Evolutionary conservation across 1,284 basidiomycete genomes (phyloP).

Genomic region (Athelia psychrophila): DNA sequence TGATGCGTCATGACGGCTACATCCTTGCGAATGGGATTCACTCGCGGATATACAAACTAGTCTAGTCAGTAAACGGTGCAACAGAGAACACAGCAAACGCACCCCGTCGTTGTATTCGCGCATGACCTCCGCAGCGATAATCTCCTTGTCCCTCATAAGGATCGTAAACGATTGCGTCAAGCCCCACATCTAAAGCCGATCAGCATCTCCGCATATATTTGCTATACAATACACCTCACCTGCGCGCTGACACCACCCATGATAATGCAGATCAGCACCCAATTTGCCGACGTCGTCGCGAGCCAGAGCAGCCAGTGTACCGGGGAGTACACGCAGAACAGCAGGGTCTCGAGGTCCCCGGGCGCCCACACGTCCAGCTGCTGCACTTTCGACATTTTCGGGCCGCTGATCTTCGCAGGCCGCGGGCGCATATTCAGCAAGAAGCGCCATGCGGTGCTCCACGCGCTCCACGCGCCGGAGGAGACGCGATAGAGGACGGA

Average conservation of each 20-base stretch:
- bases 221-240: slow-evolving; percentile 34
- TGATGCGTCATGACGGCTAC: slow-evolving; percentile 84
- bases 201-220: slow-evolving; percentile 32
- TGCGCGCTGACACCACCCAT: slow-evolving; percentile 66
- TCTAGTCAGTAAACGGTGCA: slow-evolving; percentile 2
- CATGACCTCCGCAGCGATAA: slow-evolving; percentile 80
- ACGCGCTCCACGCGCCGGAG: slow-evolving; percentile 42
- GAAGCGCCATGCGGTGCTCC: slow-evolving; percentile 60
- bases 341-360: slow-evolving; percentile 62
- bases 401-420: slow-evolving; percentile 36
- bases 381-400: slow-evolving; percentile 52
- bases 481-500: slow-evolving; percentile 33
- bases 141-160: slow-evolving; percentile 71
- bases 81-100: slow-evolving; percentile 13
- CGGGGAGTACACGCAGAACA: slow-evolving; percentile 78
- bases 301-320: slow-evolving; percentile 72
- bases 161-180: slow-evolving; percentile 56
- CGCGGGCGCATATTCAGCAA: slow-evolving; percentile 61
- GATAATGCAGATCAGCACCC: slow-evolving; percentile 63
- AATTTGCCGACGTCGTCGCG: slow-evolving; percentile 66
- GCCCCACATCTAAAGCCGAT: slow-evolving; percentile 23
- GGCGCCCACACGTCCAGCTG: slow-evolving; percentile 79
- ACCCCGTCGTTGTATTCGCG: slow-evolving; percentile 84
- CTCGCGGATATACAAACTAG: slow-evolving; percentile 79
- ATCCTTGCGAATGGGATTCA: slow-evolving; percentile 74